Percentiles rank a stretch among this genome's conserved stretches.
Conservation (phyloP, 1,284 basidiomycete species). For the Cutaneotrichosporon spelunceum region DNA sequence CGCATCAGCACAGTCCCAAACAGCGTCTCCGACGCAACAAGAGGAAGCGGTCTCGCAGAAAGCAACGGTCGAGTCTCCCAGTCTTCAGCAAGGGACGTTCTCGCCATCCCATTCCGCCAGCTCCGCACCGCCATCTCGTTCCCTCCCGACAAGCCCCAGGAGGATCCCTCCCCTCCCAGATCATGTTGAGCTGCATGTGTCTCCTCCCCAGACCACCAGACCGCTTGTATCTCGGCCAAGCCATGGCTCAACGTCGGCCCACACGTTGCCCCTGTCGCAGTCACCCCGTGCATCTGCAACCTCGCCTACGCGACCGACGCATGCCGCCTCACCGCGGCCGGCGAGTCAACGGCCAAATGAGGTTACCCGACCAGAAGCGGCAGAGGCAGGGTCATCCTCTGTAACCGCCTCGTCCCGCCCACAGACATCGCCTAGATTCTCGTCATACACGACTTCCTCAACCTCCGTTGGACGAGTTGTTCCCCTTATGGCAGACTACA, state of each 20-base stretch:
- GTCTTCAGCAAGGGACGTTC: background rate
- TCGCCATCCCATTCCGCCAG: background rate
- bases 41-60: background rate
- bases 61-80: background rate
- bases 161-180: background rate
- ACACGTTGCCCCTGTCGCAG: background rate
- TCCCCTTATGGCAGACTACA: constrained; percentile 7
- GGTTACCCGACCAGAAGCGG: background rate
- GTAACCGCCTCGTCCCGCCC: background rate
- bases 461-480: background rate
- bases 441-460: background rate
- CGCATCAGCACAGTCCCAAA: background rate
- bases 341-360: background rate
- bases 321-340: background rate
- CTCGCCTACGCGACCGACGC: background rate
- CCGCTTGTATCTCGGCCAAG: background rate
- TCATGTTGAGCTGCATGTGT: background rate
- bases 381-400: background rate
- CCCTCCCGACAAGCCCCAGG: background rate
- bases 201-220: background rate
- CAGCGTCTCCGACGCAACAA: background rate
- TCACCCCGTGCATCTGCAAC: background rate
- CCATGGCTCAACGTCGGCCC: background rate
- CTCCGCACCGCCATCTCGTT: background rate
- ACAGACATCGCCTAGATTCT: background rate